A percentile compares a stretch with the other conserved stretches of the same genome.
These are phyloP conservation scores for Monosporozyma unispora DNA, from an alignment of 805 yeast genomes.

Conservation along the genomic window DNA sequence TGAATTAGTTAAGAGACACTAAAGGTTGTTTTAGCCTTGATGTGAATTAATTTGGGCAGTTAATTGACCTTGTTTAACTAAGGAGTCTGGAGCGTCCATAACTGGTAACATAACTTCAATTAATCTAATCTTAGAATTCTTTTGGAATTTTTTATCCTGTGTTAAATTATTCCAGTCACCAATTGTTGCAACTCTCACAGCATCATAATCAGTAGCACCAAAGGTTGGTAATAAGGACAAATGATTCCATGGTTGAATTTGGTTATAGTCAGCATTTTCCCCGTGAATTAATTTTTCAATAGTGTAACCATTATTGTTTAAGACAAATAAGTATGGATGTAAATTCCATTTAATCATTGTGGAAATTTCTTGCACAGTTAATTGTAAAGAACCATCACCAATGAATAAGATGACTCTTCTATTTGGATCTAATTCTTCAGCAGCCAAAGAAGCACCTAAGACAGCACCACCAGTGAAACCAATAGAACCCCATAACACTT, in stretches of 20 bases:
- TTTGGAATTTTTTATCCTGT: too few species aligned
- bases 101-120: too few species aligned
- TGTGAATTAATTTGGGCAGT: too few species aligned
- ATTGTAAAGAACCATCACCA: constrained; percentile 6
- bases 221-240: constrained; percentile 4
- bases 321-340: constrained; percentile 4
- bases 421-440: constrained; percentile 5
- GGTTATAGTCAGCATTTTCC: constrained; percentile 2
- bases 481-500: too few species aligned
- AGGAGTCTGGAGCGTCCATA: too few species aligned
- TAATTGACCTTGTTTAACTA: too few species aligned
- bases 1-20: too few species aligned
- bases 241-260: constrained; percentile 4
- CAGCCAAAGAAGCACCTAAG: constrained; percentile 4
- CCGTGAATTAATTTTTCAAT: constrained; percentile 5
- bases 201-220: constrained; percentile 3
- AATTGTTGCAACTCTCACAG: too few species aligned
- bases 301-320: constrained; percentile 6
- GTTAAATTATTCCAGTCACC: too few species aligned
- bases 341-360: constrained; percentile 2
- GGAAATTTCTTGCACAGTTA: constrained; percentile 5
- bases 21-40: too few species aligned
- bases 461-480: constrained; percentile 6
- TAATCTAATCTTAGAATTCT: too few species aligned
- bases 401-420: constrained; percentile 3